Evolutionary conservation across 148 eudicot genomes (phyloP).

Genomic region (Camellia japonica): DNA sequence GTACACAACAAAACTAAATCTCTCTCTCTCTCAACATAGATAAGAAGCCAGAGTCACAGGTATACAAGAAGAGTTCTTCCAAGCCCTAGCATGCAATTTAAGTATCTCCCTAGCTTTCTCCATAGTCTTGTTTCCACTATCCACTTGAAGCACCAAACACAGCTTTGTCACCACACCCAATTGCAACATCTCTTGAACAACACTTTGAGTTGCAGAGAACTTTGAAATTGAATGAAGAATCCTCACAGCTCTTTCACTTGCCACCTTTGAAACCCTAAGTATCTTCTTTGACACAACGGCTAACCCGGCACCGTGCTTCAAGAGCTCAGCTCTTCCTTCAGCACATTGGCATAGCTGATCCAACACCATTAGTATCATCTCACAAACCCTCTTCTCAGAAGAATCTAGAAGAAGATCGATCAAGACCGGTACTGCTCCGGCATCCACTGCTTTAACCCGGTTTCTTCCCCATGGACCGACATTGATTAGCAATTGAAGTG

Average conservation of each 20-base stretch:
- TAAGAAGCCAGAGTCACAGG: constrained; percentile 31
- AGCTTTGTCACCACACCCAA: constrained; percentile 68
- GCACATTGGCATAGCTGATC: constrained; percentile 68
- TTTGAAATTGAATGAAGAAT: constrained; percentile 42
- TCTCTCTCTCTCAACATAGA: constrained; percentile 8
- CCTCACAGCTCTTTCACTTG: constrained; percentile 58
- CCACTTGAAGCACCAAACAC: constrained; percentile 67
- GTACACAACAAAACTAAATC: background rate
- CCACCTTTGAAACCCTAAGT: constrained; percentile 57
- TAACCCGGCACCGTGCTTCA: constrained; percentile 59
- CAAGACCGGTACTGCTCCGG: constrained; percentile 33
- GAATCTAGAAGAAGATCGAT: constrained; percentile 44
- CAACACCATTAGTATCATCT: constrained; percentile 47
- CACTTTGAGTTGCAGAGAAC: constrained; percentile 33
- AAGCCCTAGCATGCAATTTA: constrained; percentile 54
- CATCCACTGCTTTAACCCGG: constrained; percentile 44
- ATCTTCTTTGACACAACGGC: constrained; percentile 75
- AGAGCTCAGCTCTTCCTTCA: constrained; percentile 60
- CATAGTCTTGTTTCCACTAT: constrained; percentile 63
- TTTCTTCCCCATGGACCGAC: constrained; percentile 56
- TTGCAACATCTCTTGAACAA: constrained; percentile 65
- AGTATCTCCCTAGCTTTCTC: constrained; percentile 61
- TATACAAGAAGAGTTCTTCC: constrained; percentile 56
- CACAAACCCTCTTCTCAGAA: constrained; percentile 35
- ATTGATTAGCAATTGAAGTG: constrained; percentile 41